Percentiles rank a stretch among this genome's conserved stretches.
phyloP scores from a whole-genome alignment of 805 yeast species.

The Saccharomycopsis selenospora region DNA sequence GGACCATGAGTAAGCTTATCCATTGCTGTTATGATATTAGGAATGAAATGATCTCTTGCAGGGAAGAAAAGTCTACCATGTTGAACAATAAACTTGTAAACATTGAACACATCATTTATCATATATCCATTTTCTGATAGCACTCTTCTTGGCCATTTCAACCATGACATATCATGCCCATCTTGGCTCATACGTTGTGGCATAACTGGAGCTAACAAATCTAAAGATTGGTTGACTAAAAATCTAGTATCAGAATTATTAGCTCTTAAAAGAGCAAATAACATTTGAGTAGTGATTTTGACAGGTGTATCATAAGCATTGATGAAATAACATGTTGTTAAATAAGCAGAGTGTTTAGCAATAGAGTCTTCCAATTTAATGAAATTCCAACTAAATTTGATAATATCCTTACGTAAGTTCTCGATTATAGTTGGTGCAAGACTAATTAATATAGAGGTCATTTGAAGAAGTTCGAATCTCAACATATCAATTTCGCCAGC shows the following conservation, averaged over 20 bases:
- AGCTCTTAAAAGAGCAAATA: slow-evolving; percentile 79
- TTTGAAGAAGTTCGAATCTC: slow-evolving; percentile 70
- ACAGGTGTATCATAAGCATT: slow-evolving; percentile 84
- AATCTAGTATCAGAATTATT: slow-evolving; percentile 79
- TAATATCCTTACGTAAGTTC: slow-evolving; percentile 71
- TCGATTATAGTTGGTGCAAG: slow-evolving; percentile 54
- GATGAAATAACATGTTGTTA: slow-evolving; percentile 79
- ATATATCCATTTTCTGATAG: slow-evolving; percentile 77
- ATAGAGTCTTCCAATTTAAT: slow-evolving; percentile 82
- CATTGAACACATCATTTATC: slow-evolving; percentile 70
- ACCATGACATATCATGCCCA: slow-evolving; percentile 45
- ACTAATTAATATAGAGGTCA: slow-evolving; percentile 70
- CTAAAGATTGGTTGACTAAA: slow-evolving; percentile 81
- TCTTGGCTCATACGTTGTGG: slow-evolving; percentile 50
- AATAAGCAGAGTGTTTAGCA: slow-evolving; percentile 88
- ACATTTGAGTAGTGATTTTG: slow-evolving; percentile 82
- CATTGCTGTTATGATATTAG: slow-evolving; percentile 86
- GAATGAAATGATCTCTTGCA: slow-evolving; percentile 82
- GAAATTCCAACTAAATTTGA: slow-evolving; percentile 90
- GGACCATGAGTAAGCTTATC: slow-evolving; percentile 77
- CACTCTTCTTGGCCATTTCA: slow-evolving; percentile 91
- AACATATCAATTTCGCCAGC: slow-evolving; percentile 69
- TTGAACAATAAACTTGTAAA: slow-evolving; percentile 81
- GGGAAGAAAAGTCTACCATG: slow-evolving; percentile 79
- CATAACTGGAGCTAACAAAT: slow-evolving; percentile 81